phyloP scores from a whole-genome alignment of 2,329 filamentous ascomycete genomes.

The Neonectria hederae region DNA sequence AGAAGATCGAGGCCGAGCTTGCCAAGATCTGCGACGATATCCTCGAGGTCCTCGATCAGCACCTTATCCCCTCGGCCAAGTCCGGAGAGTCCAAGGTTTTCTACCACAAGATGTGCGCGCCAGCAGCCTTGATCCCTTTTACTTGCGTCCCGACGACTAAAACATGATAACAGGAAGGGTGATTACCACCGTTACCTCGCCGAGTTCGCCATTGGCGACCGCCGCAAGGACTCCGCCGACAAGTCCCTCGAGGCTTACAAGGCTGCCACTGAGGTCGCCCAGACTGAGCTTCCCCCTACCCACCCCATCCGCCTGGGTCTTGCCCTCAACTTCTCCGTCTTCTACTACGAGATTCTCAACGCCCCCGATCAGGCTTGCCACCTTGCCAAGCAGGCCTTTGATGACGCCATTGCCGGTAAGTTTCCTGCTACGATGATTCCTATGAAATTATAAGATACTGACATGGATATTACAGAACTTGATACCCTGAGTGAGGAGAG shows the following conservation, averaged over 20 bases:
- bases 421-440: background rate
- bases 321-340: constrained; percentile 98
- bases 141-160: constrained; percentile 2
- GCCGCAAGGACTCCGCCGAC: constrained; percentile 88
- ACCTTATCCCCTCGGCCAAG: constrained; percentile 93
- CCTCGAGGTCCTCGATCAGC: constrained; percentile 91
- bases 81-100: constrained; percentile 99
- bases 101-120: constrained; percentile 97
- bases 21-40: constrained; percentile 99
- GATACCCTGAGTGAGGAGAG: constrained; percentile 97
- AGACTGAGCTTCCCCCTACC: constrained; percentile 96
- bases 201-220: constrained; percentile 92
- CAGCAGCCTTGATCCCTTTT: constrained; percentile 11
- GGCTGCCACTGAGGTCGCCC: constrained; percentile 97
- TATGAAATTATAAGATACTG: background rate
- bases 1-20: constrained; percentile 97
- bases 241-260: constrained; percentile 97
- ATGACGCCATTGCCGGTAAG: constrained; percentile 87
- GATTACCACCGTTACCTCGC: constrained; percentile 96
- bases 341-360: constrained; percentile 99
- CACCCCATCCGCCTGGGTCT: constrained; percentile 98
- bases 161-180: constrained; percentile 76
- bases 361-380: constrained; percentile 98
- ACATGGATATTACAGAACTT: constrained; percentile 70
- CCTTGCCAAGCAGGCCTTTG: constrained; percentile 98